Conservation (phyloP, 257 asterid species). For the Mentha longifolia region DNA sequence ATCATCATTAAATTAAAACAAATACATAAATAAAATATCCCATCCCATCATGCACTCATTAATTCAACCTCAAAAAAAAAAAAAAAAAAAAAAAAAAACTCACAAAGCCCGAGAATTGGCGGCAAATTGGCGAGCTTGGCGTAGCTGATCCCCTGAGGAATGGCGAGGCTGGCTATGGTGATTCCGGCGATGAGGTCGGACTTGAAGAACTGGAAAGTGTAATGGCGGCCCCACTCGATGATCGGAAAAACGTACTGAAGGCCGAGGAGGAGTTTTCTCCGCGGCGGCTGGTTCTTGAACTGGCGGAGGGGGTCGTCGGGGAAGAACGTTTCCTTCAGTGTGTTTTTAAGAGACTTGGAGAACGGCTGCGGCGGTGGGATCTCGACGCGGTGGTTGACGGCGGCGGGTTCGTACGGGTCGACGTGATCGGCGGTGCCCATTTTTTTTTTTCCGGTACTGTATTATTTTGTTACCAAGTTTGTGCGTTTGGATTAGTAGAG, state of each 20-base stretch:
- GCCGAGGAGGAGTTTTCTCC: slow-evolving; percentile 48
- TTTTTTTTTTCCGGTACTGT: not conserved
- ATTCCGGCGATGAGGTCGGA: slow-evolving; percentile 86
- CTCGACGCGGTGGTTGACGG: slow-evolving; percentile 50
- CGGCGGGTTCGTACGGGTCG: slow-evolving; percentile 21
- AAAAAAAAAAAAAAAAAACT: slow-evolving; percentile 21
- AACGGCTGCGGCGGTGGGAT: slow-evolving; percentile 82
- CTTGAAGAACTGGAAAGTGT: slow-evolving; percentile 57
- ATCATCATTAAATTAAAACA: not conserved
- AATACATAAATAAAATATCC: not conserved
- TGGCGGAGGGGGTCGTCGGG: slow-evolving; percentile 94
- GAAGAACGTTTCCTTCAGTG: slow-evolving; percentile 74
- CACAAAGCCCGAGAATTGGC: slow-evolving; percentile 90
- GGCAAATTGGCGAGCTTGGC: slow-evolving; percentile 95
- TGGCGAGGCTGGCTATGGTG: slow-evolving; percentile 95
- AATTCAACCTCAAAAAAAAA: not conserved
- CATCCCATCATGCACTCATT: not conserved
- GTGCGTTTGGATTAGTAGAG: not conserved
- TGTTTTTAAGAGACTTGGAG: slow-evolving; percentile 53
- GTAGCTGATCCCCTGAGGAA: slow-evolving; percentile 96
- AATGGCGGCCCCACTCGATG: slow-evolving; percentile 83
- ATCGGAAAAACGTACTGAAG: slow-evolving; percentile 83
- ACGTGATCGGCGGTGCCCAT: slow-evolving; percentile 69
- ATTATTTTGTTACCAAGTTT: not conserved
- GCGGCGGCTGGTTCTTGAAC: slow-evolving; percentile 81